Base-by-base conservation (phyloP, 2,329 filamentous ascomycete genomes). In the Fusarium mangiferae region DNA sequence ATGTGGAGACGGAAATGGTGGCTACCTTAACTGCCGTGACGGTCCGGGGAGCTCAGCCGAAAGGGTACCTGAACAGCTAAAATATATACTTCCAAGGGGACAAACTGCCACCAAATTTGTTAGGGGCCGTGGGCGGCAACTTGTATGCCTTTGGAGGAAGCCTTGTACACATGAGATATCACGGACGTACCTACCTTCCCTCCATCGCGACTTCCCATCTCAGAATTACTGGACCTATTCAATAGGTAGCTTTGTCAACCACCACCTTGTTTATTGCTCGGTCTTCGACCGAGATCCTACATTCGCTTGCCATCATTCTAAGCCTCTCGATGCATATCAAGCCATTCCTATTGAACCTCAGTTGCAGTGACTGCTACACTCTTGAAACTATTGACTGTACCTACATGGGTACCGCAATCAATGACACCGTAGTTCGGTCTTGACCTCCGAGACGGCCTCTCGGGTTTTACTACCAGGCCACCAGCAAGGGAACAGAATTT, bases 211-310 rank as follows among this genome's bases (percentile, higher is more conserved):
- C 18, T 30, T 33, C 13, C 28, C 38, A 26, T n/a, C 42, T 22
- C 30, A 30, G 38, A 22, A 51, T 35, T 51, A 20, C 30, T 33
- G 38, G 28, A 26, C 38, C n/a, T 41, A 30, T 36, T 44, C 45
- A 63, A 33, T 39, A 44, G 18, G 36, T 38, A 28, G 48, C 48
- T 14, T 51, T 49, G 46, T 51, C 24, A 52, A 44, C 24, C 24
- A 57, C 56, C 28, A 36, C 22, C 42, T 35, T 33, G 22, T 46
- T 59, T 28, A 56, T 56, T 66, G 41, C 55, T 75, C 73, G 73
- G 73, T 57, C 26, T 18, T 55, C 51, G 73, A 59, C 73, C 73
- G 73, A 75, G 69, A 15, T 35, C 28, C 26, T 36, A 41, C 28
- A 48, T 54, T 46, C 36, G 20, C 51, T 55, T 49, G 59, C 24